Evolutionary conservation across 2,329 filamentous ascomycete genomes (phyloP), one percentile per base, ranked within the genome.

Genomic region (Fusarium tanahbumbuense): DNA sequence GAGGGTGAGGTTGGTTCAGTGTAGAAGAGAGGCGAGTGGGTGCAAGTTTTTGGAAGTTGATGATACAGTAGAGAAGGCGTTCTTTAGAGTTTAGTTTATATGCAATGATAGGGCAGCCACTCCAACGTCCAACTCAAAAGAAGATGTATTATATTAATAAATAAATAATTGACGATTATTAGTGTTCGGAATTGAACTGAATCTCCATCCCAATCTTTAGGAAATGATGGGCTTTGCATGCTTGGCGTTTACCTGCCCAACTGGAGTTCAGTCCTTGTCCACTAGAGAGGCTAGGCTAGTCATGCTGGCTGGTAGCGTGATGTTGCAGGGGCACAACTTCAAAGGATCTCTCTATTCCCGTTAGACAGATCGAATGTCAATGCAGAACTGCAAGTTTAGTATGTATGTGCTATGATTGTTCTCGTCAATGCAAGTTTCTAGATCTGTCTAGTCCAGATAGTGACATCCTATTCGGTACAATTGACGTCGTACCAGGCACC

Each of bases 231-330:
- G 58, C 44, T 49, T 34, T 42, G 23, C 28, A 60, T 50, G n/a
- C 45, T 45, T 52, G 37, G 53, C 41, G 34, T 57, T 45, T 52
- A 32, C 45, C 37, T 49, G n/a, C 46, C 54, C 40, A 40, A 45
- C 44, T 56, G 57, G 28, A 46, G 32, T 37, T 32, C 37, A 56
- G 40, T 30, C 34, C 49, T 18, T 40, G 40, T 30, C 34, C 49
- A 42, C 49, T 42, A 27, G 27, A 41, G 54, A 18, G 42, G 55
- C 45, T 56, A 41, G 32, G 9, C 56, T 60, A 63, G 60, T 60
- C 60, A 62, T 50, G 55, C 10, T 30, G 55, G 41, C 46, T 53
- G 47, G n/a, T 27, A 53, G 40, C 41, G 60, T 63, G 60, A 63
- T 32, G 46, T 53, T 60, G 13, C 41, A 60, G 34, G 40, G 60